Conservation (phyloP, 2,329 filamentous ascomycete species). For the Elsinoe batatas region DNA sequence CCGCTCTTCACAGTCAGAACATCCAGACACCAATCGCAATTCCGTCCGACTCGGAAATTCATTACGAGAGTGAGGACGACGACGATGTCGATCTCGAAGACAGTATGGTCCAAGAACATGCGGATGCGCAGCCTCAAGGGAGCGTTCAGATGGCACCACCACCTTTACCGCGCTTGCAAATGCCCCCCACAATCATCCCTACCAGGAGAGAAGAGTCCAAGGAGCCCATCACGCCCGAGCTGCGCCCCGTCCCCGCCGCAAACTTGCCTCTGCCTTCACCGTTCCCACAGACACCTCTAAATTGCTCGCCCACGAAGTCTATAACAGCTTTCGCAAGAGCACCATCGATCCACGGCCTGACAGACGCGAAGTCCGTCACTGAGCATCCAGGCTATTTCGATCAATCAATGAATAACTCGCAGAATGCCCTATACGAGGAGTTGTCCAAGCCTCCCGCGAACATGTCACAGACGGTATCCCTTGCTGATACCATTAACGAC, state of each 20-base stretch:
- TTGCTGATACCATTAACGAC: neutral
- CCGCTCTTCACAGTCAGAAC: neutral
- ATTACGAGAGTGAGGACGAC: conserved; percentile 8
- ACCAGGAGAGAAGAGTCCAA: conserved; percentile 8
- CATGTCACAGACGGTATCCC: neutral
- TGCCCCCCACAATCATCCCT: conserved; percentile 14
- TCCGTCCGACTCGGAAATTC: neutral
- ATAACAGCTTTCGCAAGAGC: neutral
- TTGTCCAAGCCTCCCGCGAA: neutral
- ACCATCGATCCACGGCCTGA: neutral
- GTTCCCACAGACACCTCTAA: conserved; percentile 19
- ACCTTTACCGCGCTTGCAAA: conserved; percentile 20
- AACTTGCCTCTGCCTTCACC: conserved; percentile 27
- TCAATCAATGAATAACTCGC: too few species aligned
- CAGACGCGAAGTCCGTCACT: neutral
- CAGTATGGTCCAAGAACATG: neutral
- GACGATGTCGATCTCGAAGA: neutral
- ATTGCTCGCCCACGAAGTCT: neutral
- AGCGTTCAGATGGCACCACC: conserved; percentile 19
- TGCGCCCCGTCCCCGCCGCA: conserved; percentile 23
- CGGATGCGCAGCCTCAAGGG: neutral
- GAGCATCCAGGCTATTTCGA: neutral
- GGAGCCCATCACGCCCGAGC: conserved; percentile 23
- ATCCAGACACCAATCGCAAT: neutral
- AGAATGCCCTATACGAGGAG: too few species aligned